phyloP scores from a whole-genome alignment of 2,329 filamentous ascomycete genomes.

The Tolypocladium amazonense region DNA sequence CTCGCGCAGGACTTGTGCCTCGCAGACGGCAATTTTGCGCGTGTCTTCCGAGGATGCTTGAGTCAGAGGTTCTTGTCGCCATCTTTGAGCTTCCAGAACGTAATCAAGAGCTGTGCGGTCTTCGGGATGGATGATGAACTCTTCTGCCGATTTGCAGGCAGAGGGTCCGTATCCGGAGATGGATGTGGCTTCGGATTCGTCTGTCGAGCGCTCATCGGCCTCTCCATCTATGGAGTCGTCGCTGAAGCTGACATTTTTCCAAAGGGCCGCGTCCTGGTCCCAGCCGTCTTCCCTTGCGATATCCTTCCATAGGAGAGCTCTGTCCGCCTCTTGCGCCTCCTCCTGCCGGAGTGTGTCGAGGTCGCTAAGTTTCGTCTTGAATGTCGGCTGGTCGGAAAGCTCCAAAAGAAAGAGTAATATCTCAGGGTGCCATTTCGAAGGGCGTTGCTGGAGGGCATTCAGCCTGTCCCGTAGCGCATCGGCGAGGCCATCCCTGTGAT shows the following conservation, averaged over 20 bases:
- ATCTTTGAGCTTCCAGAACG: constrained; percentile 22
- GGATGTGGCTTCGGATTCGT: constrained; percentile 24
- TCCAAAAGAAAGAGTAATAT: constrained; percentile 67
- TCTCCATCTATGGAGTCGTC: constrained; percentile 50
- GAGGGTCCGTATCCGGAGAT: constrained; percentile 19
- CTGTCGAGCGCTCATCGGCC: constrained; percentile 21
- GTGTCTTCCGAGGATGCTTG: constrained; percentile 20
- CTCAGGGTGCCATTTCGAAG: constrained; percentile 65
- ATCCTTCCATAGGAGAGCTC: constrained; percentile 64
- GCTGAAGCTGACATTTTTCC: constrained; percentile 59
- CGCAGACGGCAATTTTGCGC: constrained; percentile 44
- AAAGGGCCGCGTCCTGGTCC: constrained; percentile 54
- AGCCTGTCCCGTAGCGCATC: constrained; percentile 54
- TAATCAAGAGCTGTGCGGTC: constrained; percentile 19
- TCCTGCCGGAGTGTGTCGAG: constrained; percentile 41
- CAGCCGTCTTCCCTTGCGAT: constrained; percentile 69
- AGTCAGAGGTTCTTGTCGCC: constrained; percentile 23
- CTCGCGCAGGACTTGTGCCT: constrained; percentile 66
- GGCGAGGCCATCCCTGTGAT: constrained; percentile 69
- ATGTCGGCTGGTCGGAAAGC: constrained; percentile 69
- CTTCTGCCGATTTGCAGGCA: constrained; percentile 13
- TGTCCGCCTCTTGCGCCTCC: constrained; percentile 28
- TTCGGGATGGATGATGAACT: constrained; percentile 23
- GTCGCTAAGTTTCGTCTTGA: constrained; percentile 54
- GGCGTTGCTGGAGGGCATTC: constrained; percentile 41